phyloP scores from a whole-genome alignment of 2,329 filamentous ascomycete genomes.

The Cryphonectria parasitica region DNA sequence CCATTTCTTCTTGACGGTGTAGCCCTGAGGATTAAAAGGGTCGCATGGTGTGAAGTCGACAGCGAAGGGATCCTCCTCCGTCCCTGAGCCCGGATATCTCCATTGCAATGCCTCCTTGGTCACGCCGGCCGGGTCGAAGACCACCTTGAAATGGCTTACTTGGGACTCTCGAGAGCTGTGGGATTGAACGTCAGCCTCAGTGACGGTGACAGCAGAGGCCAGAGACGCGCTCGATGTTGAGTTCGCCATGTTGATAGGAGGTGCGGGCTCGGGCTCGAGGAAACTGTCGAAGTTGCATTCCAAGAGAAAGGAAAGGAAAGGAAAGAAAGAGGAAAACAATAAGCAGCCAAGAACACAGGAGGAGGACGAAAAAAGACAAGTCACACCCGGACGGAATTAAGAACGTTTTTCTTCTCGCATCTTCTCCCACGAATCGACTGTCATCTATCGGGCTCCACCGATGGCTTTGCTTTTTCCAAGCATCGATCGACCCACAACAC shows the following conservation, averaged over 20 bases:
- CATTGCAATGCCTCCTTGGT: slow-evolving; percentile 60
- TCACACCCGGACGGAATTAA: not conserved
- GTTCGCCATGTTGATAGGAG: slow-evolving; percentile 21
- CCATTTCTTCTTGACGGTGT: slow-evolving; percentile 65
- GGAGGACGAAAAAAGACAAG: not conserved
- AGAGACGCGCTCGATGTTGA: slow-evolving; percentile 23
- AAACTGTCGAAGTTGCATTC: slow-evolving; percentile 13
- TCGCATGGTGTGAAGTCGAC: slow-evolving; percentile 72
- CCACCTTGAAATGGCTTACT: slow-evolving; percentile 53
- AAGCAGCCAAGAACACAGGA: not conserved
- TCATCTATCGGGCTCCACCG: slow-evolving; percentile 9
- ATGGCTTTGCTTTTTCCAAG: slow-evolving; percentile 8
- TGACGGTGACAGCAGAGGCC: slow-evolving; percentile 39
- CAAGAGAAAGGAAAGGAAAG: not conserved
- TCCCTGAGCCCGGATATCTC: slow-evolving; percentile 64
- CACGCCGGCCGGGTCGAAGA: slow-evolving; percentile 62
- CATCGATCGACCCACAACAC: slow-evolving; percentile 5
- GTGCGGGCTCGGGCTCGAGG: not conserved
- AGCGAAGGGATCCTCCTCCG: slow-evolving; percentile 66
- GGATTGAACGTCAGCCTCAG: slow-evolving; percentile 49
- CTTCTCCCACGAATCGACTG: not conserved
- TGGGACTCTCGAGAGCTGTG: slow-evolving; percentile 34
- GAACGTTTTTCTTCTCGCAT: not conserved
- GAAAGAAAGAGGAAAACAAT: not conserved
- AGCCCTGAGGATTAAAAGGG: slow-evolving; percentile 68